Evolutionary conservation across 371 early-diverging fungal species (phyloP).

Genomic region (Apophysomyces sp.): DNA sequence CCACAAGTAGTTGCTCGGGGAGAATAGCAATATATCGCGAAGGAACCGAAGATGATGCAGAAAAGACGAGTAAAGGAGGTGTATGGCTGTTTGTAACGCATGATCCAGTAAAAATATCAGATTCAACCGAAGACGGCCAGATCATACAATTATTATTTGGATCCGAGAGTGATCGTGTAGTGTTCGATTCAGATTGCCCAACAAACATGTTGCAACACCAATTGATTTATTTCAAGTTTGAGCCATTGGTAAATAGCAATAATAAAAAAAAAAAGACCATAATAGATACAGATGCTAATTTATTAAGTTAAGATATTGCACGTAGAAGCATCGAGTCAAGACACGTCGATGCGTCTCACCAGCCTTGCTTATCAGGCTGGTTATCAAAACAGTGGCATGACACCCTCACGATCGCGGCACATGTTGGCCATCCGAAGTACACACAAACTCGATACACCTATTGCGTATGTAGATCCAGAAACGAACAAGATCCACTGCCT

Average conservation of each 20-base stretch:
- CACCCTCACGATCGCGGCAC: conserved; percentile 55
- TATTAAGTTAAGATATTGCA: conserved; percentile 53
- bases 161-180: conserved; percentile 26
- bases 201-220: conserved; percentile 20
- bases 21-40: conserved; percentile 59
- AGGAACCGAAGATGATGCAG: conserved; percentile 23
- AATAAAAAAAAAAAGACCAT: background rate
- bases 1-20: conserved; percentile 64
- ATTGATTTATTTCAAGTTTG: conserved; percentile 61
- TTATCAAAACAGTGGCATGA: conserved; percentile 64
- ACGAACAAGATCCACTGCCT: conserved; percentile 40
- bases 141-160: conserved; percentile 41
- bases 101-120: conserved; percentile 52
- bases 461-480: conserved; percentile 45
- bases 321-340: conserved; percentile 55
- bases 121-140: conserved; percentile 22
- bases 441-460: conserved; percentile 61
- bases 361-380: conserved; percentile 54
- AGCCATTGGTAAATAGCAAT: conserved; percentile 54
- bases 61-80: conserved; percentile 52
- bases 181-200: conserved; percentile 9
- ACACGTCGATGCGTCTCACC: conserved; percentile 54
- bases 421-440: conserved; percentile 66
- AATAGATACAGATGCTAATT: background rate
- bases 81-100: conserved; percentile 63